Conservation (phyloP, 768 basidiomycete species). For the Naganishia friedmannii region DNA sequence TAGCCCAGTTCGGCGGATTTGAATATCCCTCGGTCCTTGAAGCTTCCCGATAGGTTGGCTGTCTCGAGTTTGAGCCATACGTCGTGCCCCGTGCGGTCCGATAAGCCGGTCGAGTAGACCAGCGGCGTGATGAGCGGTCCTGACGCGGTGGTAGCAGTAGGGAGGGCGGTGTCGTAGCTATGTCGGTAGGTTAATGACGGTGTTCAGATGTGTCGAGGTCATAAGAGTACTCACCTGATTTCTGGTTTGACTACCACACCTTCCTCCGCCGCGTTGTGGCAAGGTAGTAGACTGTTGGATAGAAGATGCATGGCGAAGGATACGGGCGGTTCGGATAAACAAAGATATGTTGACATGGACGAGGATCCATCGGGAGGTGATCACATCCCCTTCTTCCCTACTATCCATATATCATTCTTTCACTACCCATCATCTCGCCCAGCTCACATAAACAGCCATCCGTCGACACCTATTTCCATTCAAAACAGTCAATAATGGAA, state of each 20-base stretch:
- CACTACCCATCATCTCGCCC: neutral
- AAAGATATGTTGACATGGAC: neutral
- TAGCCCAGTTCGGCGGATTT: conserved; percentile 30
- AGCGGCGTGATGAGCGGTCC: conserved; percentile 20
- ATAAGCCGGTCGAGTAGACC: conserved; percentile 17
- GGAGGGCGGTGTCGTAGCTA: neutral
- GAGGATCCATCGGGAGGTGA: neutral
- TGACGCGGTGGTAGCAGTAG: neutral
- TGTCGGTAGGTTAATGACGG: neutral
- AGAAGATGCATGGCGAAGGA: neutral
- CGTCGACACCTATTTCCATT: conserved; percentile 1
- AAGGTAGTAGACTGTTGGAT: conserved; percentile 12
- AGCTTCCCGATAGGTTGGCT: conserved; percentile 42
- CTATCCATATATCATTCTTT: conserved; percentile 11
- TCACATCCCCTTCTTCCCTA: neutral
- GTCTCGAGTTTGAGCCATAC: conserved; percentile 45
- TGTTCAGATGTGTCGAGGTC: neutral
- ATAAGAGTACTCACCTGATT: neutral
- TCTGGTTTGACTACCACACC: neutral
- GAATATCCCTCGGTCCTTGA: conserved; percentile 40
- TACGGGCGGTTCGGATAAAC: neutral
- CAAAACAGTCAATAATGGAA: conserved; percentile 1
- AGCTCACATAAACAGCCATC: neutral
- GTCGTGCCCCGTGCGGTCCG: conserved; percentile 23
- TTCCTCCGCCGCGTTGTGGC: neutral